These are phyloP conservation scores for Rostrohypoxylon terebratum DNA, from an alignment of 495 filamentous ascomycete genomes.

Conservation along the genomic window DNA sequence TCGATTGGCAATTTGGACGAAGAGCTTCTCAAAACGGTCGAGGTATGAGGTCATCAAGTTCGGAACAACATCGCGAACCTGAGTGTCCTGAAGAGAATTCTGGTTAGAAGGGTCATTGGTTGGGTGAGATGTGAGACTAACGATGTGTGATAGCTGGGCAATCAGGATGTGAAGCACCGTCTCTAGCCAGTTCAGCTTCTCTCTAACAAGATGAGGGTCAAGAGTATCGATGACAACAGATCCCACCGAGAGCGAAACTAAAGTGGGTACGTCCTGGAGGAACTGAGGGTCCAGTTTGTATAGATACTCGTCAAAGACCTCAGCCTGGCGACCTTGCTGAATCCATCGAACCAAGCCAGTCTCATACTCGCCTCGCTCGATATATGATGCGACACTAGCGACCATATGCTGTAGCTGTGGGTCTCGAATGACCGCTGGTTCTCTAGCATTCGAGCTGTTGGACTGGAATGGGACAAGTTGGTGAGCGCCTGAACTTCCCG, in stretches of 20 bases:
- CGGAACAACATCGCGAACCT: conserved; percentile 77
- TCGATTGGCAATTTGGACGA: conserved; percentile 72
- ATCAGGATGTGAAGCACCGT: conserved; percentile 68
- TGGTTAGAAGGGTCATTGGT: conserved; percentile 36
- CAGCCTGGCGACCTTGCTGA: conserved; percentile 77
- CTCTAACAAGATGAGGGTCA: conserved; percentile 66
- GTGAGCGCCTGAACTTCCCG: conserved; percentile 46
- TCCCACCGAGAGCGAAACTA: conserved; percentile 84
- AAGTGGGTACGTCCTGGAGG: conserved; percentile 74
- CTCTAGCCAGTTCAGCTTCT: conserved; percentile 85
- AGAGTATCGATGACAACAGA: conserved; percentile 82
- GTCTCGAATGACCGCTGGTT: conserved; percentile 59
- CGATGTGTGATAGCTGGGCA: conserved; percentile 56
- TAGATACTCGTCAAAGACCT: conserved; percentile 85
- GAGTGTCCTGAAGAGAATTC: conserved; percentile 68
- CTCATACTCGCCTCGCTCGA: conserved; percentile 75
- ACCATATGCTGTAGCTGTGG: conserved; percentile 74
- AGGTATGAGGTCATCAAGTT: conserved; percentile 79
- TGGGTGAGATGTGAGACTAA: conserved; percentile 51
- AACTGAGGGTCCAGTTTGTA: conserved; percentile 78
- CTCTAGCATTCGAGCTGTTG: conserved; percentile 55
- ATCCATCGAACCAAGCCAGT: conserved; percentile 81
- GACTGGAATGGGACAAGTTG: conserved; percentile 52
- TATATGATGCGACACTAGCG: conserved; percentile 70
- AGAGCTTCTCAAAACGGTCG: conserved; percentile 75